phyloP scores from a whole-genome alignment of 495 filamentous ascomycete species.

The Penicillium paradoxum region DNA sequence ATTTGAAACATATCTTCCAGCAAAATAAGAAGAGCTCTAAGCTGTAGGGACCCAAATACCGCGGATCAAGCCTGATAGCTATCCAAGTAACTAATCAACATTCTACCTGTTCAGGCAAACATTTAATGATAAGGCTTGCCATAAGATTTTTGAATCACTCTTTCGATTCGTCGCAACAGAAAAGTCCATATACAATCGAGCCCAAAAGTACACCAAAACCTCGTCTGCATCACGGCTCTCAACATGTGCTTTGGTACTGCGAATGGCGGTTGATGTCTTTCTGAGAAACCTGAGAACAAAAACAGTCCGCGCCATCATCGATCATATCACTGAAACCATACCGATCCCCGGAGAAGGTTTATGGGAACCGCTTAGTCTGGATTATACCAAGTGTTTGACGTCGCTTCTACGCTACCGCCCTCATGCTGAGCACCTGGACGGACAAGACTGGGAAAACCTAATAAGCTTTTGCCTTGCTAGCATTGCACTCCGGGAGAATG shows the following conservation, averaged over 20 bases:
- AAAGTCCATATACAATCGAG: constrained; percentile 56
- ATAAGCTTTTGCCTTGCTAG: constrained; percentile 58
- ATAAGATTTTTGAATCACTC: constrained; percentile 74
- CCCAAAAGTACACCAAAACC: constrained; percentile 45
- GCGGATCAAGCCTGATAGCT: neutral
- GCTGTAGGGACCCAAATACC: constrained; percentile 40
- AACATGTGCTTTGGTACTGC: constrained; percentile 65
- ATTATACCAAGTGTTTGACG: constrained; percentile 73
- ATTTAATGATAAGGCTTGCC: constrained; percentile 71
- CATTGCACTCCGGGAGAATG: constrained; percentile 19
- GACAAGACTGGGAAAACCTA: constrained; percentile 61
- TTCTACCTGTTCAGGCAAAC: constrained; percentile 32
- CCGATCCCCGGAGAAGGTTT: constrained; percentile 52
- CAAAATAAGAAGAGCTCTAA: constrained; percentile 53
- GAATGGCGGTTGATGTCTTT: constrained; percentile 63
- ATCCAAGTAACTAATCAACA: constrained; percentile 6
- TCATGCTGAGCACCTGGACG: constrained; percentile 70
- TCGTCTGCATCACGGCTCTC: constrained; percentile 55
- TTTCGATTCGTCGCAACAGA: constrained; percentile 66
- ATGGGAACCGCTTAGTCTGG: constrained; percentile 65
- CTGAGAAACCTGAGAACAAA: constrained; percentile 64
- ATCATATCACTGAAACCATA: constrained; percentile 76
- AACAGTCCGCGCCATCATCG: constrained; percentile 69
- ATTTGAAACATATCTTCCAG: constrained; percentile 59
- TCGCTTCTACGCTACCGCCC: constrained; percentile 65